phyloP scores from a whole-genome alignment of 768 basidiomycete genomes.

The Tricholoma terreum region DNA sequence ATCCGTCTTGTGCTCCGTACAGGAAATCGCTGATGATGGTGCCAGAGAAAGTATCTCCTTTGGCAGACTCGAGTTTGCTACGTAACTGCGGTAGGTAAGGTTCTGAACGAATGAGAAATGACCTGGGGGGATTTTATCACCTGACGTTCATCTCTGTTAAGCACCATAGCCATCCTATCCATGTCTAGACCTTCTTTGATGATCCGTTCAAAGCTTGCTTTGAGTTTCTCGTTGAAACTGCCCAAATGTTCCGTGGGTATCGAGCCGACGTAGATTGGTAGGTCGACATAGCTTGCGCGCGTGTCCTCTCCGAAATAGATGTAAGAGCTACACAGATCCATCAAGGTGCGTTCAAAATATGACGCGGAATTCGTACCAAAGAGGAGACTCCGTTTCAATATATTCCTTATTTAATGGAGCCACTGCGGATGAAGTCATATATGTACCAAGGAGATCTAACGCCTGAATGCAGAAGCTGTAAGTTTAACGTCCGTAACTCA shows the following conservation, averaged over 20 bases:
- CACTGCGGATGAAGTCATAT: conserved; percentile 81
- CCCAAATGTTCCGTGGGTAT: conserved; percentile 80
- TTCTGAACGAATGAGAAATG: not conserved
- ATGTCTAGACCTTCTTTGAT: conserved; percentile 80
- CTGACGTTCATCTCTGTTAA: conserved; percentile 87
- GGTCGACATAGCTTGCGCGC: conserved; percentile 65
- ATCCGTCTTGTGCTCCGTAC: conserved; percentile 82
- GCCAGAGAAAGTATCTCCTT: conserved; percentile 75
- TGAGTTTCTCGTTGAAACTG: conserved; percentile 66
- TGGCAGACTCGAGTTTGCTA: conserved; percentile 78
- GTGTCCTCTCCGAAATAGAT: conserved; percentile 82
- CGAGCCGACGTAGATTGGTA: conserved; percentile 78
- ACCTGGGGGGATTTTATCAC: conserved; percentile 28
- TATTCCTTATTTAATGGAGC: conserved; percentile 89
- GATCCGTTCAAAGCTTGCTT: conserved; percentile 65
- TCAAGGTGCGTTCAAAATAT: conserved; percentile 5
- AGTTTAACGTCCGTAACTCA: not conserved
- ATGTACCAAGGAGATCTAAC: conserved; percentile 79
- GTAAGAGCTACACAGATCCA: conserved; percentile 53
- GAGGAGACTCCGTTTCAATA: conserved; percentile 85
- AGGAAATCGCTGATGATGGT: conserved; percentile 81
- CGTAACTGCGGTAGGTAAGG: conserved; percentile 52
- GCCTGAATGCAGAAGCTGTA: conserved; percentile 44
- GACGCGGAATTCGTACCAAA: conserved; percentile 54
- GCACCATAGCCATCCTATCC: conserved; percentile 82